Evolutionary conservation across 2,329 filamentous ascomycete genomes (phyloP).

Genomic region (Aspergillus puulaauensis): DNA sequence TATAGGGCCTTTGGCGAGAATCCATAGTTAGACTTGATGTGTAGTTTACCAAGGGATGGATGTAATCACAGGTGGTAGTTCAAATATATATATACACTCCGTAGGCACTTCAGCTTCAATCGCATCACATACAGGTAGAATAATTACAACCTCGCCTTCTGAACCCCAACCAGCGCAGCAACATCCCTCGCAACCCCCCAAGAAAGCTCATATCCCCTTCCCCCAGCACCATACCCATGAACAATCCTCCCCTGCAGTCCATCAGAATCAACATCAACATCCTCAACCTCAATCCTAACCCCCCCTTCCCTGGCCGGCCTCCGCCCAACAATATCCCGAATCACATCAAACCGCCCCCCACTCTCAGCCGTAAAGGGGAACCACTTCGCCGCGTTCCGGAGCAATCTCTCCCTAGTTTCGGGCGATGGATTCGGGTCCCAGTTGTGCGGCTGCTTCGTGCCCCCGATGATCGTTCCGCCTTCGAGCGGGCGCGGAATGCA

Average conservation of each 20-base stretch:
- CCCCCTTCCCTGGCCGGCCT: conserved; percentile 47
- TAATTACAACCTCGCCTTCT: conserved; percentile 16
- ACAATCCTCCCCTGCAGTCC: conserved; percentile 32
- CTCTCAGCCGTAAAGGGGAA: conserved; percentile 41
- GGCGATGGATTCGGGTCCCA: conserved; percentile 53
- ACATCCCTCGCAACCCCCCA: conserved; percentile 60
- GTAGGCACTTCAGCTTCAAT: no score
- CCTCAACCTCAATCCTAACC: conserved; percentile 55
- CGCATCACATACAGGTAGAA: not conserved
- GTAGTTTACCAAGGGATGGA: no score
- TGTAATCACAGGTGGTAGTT: no score
- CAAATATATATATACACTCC: no score
- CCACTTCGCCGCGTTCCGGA: conserved; percentile 43
- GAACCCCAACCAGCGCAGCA: conserved; percentile 38
- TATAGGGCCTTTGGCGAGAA: no score
- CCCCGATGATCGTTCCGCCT: conserved; percentile 66
- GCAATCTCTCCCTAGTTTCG: conserved; percentile 49
- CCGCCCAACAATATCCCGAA: conserved; percentile 48
- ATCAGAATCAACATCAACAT: conserved; percentile 19
- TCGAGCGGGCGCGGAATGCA: conserved; percentile 61
- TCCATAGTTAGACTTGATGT: no score
- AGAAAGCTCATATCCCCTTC: conserved; percentile 61
- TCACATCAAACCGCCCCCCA: conserved; percentile 40
- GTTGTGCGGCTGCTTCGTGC: conserved; percentile 62
- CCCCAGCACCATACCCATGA: conserved; percentile 62